Conservation (phyloP, 2,329 filamentous ascomycete genomes). For the Bisporella sp. region DNA sequence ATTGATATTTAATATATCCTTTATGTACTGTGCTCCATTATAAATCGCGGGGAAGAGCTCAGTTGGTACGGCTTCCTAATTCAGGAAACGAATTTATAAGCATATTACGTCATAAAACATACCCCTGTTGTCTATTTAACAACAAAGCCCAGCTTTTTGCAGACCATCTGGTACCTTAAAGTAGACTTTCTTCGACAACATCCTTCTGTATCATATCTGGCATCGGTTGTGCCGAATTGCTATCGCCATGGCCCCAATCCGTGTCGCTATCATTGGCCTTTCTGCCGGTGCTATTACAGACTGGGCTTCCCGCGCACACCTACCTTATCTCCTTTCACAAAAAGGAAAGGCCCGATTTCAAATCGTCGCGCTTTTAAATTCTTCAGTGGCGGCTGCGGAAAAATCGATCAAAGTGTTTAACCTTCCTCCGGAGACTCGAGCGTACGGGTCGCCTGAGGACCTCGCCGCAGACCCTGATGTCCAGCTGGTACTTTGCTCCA, state of each 20-base stretch:
- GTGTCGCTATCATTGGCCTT: not conserved
- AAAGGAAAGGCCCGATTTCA: slow-evolving; percentile 28
- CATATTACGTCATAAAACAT: too few relatives aligned
- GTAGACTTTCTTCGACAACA: too few relatives aligned
- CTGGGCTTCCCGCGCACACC: slow-evolving; percentile 32
- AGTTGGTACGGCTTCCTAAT: too few relatives aligned
- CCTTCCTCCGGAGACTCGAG: slow-evolving; percentile 32
- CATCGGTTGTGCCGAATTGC: too few relatives aligned
- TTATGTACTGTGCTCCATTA: too few relatives aligned
- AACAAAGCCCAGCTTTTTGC: too few relatives aligned
- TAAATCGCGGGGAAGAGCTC: too few relatives aligned
- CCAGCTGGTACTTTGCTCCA: slow-evolving; percentile 48
- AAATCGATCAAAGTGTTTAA: slow-evolving; percentile 34
- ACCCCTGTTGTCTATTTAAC: too few relatives aligned
- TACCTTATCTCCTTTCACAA: slow-evolving; percentile 22
- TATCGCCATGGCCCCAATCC: not conserved
- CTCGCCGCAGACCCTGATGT: slow-evolving; percentile 43
- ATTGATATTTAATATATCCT: too few relatives aligned
- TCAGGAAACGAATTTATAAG: too few relatives aligned
- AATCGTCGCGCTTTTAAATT: slow-evolving; percentile 44
- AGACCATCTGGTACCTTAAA: too few relatives aligned
- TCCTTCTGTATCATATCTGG: too few relatives aligned
- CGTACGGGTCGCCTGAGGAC: slow-evolving; percentile 33
- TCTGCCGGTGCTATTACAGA: not conserved
- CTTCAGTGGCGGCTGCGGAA: slow-evolving; percentile 33